A percentile compares a stretch with the other conserved stretches of the same genome.
These are phyloP conservation scores for Scheffersomyces spartinae DNA, from an alignment of 805 yeast species.

Conservation along the genomic window DNA sequence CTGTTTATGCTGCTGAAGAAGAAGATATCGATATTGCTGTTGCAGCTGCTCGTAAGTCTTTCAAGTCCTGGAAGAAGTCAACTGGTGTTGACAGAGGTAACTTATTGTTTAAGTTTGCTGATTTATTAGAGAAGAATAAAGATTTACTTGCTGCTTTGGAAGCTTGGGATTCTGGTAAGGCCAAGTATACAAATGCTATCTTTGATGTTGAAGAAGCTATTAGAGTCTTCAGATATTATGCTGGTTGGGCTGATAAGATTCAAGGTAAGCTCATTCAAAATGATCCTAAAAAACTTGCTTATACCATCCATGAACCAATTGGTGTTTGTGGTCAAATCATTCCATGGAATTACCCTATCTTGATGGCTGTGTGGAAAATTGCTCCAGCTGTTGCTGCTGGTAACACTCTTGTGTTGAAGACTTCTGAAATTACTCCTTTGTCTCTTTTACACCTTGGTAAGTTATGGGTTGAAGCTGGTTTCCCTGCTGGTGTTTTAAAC, in stretches of 20 bases:
- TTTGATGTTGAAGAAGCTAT: slow-evolving; percentile 38
- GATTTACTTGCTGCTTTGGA: slow-evolving; percentile 27
- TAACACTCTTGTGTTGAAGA: slow-evolving; percentile 58
- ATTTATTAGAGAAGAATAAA: slow-evolving; percentile 18
- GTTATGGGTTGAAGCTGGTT: slow-evolving; percentile 51
- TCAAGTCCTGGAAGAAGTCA: slow-evolving; percentile 35
- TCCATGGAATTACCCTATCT: slow-evolving; percentile 37
- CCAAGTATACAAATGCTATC: slow-evolving; percentile 34
- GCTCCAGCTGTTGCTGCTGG: slow-evolving; percentile 81
- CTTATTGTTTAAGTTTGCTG: slow-evolving; percentile 26
- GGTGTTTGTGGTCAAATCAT: slow-evolving; percentile 37
- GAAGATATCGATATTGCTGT: slow-evolving; percentile 48
- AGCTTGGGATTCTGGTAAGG: slow-evolving; percentile 39
- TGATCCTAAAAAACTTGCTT: slow-evolving; percentile 43
- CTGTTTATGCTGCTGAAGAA: slow-evolving; percentile 37
- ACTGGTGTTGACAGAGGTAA: slow-evolving; percentile 31
- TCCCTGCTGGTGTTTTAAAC: slow-evolving; percentile 70
- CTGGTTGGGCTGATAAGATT: slow-evolving; percentile 53
- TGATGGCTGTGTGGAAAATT: slow-evolving; percentile 72
- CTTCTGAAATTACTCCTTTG: slow-evolving; percentile 69
- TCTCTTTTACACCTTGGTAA: slow-evolving; percentile 52
- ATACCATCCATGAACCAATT: slow-evolving; percentile 50
- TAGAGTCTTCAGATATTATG: slow-evolving; percentile 38
- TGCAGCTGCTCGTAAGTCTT: slow-evolving; percentile 39
- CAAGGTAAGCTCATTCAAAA: slow-evolving; percentile 36